Base-by-base conservation (phyloP, 495 filamentous ascomycete genomes). In the Cetradonia linearis region DNA sequence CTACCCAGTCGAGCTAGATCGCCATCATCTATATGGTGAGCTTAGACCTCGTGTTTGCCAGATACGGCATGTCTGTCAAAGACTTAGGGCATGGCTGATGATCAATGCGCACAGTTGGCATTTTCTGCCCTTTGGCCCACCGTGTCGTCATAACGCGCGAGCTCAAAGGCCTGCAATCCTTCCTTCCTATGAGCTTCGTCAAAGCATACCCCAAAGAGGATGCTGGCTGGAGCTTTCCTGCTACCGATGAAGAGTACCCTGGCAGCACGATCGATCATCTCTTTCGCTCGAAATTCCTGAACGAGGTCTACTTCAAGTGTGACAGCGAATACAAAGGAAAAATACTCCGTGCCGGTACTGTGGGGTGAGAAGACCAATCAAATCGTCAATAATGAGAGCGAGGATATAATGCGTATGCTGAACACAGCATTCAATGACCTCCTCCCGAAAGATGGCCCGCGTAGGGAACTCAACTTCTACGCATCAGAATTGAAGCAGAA, bases 141-240 rank as follows among this genome's bases (percentile, higher is more conserved):
- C 83, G 79, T n/a, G 82, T 83, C 0, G 75, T 86, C 10, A 83
- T 90, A 56, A 79, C 81, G 4, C 83, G 85, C 52, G 76, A 85
- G 46, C 78, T 95, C 52, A 93, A 93, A 73, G 88, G 89, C 14
- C 77, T 95, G 0, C 81, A 87, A 53, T 74, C 82, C 13, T 76
- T 88, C 33, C 81, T 95, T 49, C 78, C 83, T 20, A 78, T 84
- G 59, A 85, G 84, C 3, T 72, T 79, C n/a, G 85, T 91, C 5
- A 86, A 88, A 65, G 86, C 85, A 74, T 81, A 89, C 65, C 78
- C 79, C 62, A 80, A 86, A 76, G 77, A 72, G 25, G 71, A 76
- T 38, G 72, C 76, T 27, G 78, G 77, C 56, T 81, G 78, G 78
- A 63, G 67, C 42, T 81, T 81, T 62, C 77, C 79, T 3, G 52